Conservation (phyloP, 164 flowering plant genomes). For the Umbellularia californica region DNA sequence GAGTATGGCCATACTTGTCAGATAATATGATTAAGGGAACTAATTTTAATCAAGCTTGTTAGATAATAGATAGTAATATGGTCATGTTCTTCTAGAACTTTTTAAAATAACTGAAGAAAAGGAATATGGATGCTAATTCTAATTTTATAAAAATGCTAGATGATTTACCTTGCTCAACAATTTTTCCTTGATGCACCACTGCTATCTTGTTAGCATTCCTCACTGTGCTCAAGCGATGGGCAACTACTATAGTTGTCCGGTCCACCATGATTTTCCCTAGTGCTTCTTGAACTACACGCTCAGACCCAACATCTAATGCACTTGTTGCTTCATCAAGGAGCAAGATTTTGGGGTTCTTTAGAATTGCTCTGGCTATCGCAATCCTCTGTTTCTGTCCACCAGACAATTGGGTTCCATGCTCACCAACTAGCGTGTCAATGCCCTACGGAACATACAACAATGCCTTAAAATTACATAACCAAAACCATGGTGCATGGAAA, state of each 20-base stretch:
- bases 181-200: slow-evolving; percentile 60
- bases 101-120: no score
- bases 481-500: slow-evolving; percentile 45
- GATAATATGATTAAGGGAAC: not conserved
- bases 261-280: slow-evolving; percentile 41
- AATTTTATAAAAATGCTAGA: slow-evolving; percentile 19
- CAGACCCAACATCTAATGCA: slow-evolving; percentile 64
- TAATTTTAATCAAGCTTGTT: not conserved
- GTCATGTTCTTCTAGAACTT: not conserved
- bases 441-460: slow-evolving; percentile 48
- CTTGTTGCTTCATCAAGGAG: slow-evolving; percentile 80
- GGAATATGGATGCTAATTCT: not conserved
- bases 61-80: not conserved
- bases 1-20: not conserved
- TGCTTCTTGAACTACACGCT: slow-evolving; percentile 58
- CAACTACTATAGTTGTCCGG: slow-evolving; percentile 63
- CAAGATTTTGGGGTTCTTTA: slow-evolving; percentile 62
- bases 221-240: slow-evolving; percentile 69
- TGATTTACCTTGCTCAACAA: slow-evolving; percentile 64
- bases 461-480: slow-evolving; percentile 51
- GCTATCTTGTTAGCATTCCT: slow-evolving; percentile 58
- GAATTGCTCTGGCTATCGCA: slow-evolving; percentile 66
- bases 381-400: slow-evolving; percentile 80
- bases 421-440: slow-evolving; percentile 64
- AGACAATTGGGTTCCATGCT: slow-evolving; percentile 66